Conservation (phyloP, 805 yeast species). For the Candida pseudofarinosa region DNA sequence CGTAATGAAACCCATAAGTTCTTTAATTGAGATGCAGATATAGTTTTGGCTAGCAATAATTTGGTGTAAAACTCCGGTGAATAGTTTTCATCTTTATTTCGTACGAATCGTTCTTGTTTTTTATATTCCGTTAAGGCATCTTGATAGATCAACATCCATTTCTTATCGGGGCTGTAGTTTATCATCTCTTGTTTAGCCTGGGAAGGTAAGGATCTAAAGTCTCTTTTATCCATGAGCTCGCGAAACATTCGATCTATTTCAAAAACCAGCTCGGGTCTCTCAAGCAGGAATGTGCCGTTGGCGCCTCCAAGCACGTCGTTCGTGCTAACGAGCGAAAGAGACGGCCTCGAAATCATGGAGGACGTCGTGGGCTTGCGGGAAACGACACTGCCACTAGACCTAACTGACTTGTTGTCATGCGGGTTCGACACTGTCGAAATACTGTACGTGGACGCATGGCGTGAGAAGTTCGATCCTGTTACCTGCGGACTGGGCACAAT, state of each 20-base stretch:
- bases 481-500: conserved; percentile 29
- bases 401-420: conserved; percentile 22
- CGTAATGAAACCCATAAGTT: conserved; percentile 88
- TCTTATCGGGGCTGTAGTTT: conserved; percentile 69
- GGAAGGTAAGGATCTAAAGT: conserved; percentile 65
- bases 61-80: conserved; percentile 78
- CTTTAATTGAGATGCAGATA: conserved; percentile 67
- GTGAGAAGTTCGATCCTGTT: conserved; percentile 30
- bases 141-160: conserved; percentile 89
- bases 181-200: conserved; percentile 75
- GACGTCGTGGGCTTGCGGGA: conserved; percentile 22
- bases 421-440: conserved; percentile 28
- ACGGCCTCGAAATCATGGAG: conserved; percentile 25
- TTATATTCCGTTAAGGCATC: conserved; percentile 76
- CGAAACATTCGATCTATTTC: conserved; percentile 73
- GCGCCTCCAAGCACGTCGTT: conserved; percentile 14
- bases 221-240: conserved; percentile 79
- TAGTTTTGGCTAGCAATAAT: conserved; percentile 63
- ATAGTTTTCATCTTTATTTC: conserved; percentile 24
- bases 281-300: conserved; percentile 37
- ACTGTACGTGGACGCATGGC: conserved; percentile 39
- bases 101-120: conserved; percentile 32
- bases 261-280: conserved; percentile 61
- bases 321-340: conserved; percentile 14
- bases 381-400: conserved; percentile 8